Conservation (phyloP, 805 yeast genomes). For the Maudiozyma turicensis region DNA sequence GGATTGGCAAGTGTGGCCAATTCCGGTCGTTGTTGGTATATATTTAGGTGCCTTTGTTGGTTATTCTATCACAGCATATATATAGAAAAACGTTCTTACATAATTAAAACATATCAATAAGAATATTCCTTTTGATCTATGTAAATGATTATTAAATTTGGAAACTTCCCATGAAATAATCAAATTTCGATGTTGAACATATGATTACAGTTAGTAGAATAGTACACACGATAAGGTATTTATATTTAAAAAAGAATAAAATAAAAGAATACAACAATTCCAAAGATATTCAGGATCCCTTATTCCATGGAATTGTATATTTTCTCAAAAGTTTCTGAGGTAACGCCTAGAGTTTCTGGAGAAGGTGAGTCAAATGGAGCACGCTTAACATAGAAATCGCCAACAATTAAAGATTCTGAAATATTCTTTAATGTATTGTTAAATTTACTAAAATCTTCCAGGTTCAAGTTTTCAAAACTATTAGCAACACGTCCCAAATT, state of each 20-base stretch:
- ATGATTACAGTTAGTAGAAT: too few species aligned
- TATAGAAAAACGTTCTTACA: conserved; percentile 6
- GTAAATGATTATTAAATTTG: too few species aligned
- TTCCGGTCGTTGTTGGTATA: conserved; percentile 72
- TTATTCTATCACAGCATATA: conserved; percentile 31
- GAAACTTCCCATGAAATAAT: too few species aligned
- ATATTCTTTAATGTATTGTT: conserved; percentile 17
- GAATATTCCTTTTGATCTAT: too few species aligned
- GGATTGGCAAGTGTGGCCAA: conserved; percentile 95
- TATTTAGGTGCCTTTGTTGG: conserved; percentile 68
- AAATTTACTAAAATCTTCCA: conserved; percentile 8
- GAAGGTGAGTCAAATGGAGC: conserved; percentile 10
- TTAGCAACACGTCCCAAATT: conserved; percentile 3
- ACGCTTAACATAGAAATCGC: conserved; percentile 22
- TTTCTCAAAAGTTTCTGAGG: conserved; percentile 11
- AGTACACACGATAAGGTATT: background rate
- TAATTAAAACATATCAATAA: too few species aligned
- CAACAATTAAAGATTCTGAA: conserved; percentile 25
- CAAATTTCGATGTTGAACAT: background rate
- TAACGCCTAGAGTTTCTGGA: conserved; percentile 18
- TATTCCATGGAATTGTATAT: conserved; percentile 13
- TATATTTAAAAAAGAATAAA: background rate
- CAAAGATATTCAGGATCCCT: background rate
- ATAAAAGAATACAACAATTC: background rate
- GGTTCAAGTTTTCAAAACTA: conserved; percentile 14